A percentile compares a stretch with the other conserved stretches of the same genome.
phyloP scores from a whole-genome alignment of 2,329 filamentous ascomycete genomes.

The Cordyceps cateniannulata region DNA sequence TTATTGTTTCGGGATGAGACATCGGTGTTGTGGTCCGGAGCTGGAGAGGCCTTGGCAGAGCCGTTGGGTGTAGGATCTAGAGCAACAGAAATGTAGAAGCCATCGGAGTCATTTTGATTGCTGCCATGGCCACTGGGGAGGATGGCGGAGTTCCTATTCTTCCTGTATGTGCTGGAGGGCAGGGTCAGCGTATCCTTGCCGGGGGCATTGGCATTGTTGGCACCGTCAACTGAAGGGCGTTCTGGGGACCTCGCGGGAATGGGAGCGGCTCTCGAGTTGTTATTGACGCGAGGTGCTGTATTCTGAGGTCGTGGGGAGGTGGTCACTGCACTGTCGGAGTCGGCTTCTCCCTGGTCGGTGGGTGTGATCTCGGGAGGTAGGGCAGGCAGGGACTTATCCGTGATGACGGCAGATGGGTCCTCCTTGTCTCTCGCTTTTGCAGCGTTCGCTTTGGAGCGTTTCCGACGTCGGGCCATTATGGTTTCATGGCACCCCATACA shows the following conservation, averaged over 20 bases:
- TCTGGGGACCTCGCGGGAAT: conserved; percentile 50
- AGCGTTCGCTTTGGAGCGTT: conserved; percentile 68
- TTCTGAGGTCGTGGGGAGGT: conserved; percentile 55
- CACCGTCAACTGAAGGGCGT: conserved; percentile 29
- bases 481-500: conserved; percentile 99
- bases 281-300: conserved; percentile 38
- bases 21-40: conserved; percentile 41
- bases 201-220: neutral
- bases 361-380: conserved; percentile 70
- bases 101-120: conserved; percentile 50
- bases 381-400: conserved; percentile 89
- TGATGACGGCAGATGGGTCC: conserved; percentile 54
- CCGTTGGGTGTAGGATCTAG: conserved; percentile 59
- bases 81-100: conserved; percentile 69
- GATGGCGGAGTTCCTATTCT: conserved; percentile 66
- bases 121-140: conserved; percentile 41
- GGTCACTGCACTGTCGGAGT: conserved; percentile 63
- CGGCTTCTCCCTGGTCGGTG: conserved; percentile 50
- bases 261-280: conserved; percentile 48
- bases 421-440: conserved; percentile 58
- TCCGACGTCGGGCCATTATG: conserved; percentile 84
- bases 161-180: conserved; percentile 70
- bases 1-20: conserved; percentile 54
- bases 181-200: conserved; percentile 57
- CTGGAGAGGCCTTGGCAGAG: conserved; percentile 49